Percentiles rank a stretch among this genome's conserved stretches.
phyloP scores from a whole-genome alignment of 345 rosid genomes.

The Salix suchowensis region DNA sequence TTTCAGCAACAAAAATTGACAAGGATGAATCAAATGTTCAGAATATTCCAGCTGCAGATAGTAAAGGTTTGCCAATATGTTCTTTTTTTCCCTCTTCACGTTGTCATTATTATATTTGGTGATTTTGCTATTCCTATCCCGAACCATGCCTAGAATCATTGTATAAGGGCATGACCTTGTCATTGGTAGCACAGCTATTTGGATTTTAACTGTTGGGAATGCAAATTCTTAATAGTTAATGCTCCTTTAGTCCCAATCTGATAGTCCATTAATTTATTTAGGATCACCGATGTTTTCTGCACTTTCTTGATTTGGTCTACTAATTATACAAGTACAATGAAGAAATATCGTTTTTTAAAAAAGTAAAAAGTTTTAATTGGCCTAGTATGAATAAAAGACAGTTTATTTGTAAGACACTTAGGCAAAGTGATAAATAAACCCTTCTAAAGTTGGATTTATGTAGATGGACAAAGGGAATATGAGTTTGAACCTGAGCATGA shows the following conservation, averaged over 20 bases:
- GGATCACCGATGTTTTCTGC: too few relatives aligned
- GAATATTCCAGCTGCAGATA: conserved; percentile 77
- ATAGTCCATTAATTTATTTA: too few relatives aligned
- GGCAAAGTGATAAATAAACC: background rate
- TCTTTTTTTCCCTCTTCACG: background rate
- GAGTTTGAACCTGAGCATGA: background rate
- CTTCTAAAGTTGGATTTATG: background rate
- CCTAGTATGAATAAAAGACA: background rate
- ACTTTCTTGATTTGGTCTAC: too few relatives aligned
- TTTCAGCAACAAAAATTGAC: conserved; percentile 68
- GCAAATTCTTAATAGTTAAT: too few relatives aligned
- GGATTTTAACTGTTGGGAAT: background rate
- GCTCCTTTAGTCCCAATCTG: too few relatives aligned
- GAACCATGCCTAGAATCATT: background rate
- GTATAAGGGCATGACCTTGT: too few relatives aligned
- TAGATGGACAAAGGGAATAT: background rate
- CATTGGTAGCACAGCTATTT: background rate
- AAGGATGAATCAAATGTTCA: conserved; percentile 55
- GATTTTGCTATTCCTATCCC: background rate
- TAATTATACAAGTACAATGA: too few relatives aligned
- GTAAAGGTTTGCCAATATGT: conserved; percentile 57
- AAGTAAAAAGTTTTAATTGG: background rate
- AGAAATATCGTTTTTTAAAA: too few relatives aligned
- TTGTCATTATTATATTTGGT: background rate
- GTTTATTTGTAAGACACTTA: background rate